phyloP scores from a whole-genome alignment of 345 rosid species.

The Gossypium bickii region DNA sequence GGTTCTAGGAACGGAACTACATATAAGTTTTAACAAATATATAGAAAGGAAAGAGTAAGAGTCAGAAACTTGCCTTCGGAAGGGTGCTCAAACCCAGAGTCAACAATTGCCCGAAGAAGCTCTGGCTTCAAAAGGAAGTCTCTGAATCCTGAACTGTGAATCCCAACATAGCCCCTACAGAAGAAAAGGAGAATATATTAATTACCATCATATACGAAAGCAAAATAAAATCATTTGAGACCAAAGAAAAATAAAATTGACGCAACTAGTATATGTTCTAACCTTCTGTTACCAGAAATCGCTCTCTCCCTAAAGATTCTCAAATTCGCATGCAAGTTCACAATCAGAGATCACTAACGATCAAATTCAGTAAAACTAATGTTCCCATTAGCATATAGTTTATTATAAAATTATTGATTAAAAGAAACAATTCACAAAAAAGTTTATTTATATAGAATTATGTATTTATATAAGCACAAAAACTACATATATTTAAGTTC shows the following conservation, averaged over 20 bases:
- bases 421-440: too few species aligned
- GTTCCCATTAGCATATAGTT: too few species aligned
- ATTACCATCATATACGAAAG: neutral
- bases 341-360: too few species aligned
- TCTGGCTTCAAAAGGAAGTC: conserved; percentile 99
- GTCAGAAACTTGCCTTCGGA: conserved; percentile 68
- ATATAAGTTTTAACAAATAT: neutral
- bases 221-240: neutral
- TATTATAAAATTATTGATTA: too few species aligned
- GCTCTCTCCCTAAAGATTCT: too few species aligned
- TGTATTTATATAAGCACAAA: too few species aligned
- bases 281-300: too few species aligned
- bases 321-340: too few species aligned
- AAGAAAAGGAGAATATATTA: neutral
- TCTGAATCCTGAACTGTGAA: conserved; percentile 99
- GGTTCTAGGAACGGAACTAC: neutral
- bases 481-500: too few species aligned
- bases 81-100: conserved; percentile 99
- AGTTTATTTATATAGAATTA: too few species aligned
- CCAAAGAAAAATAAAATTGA: neutral
- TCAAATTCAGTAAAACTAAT: too few species aligned
- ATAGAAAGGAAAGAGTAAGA: conserved; percentile 4
- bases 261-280: neutral
- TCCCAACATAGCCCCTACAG: conserved; percentile 89
- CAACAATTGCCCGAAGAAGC: conserved; percentile 97